These are phyloP conservation scores for Sonneratia caseolaris DNA, from an alignment of 345 rosid genomes.

Conservation along the genomic window DNA sequence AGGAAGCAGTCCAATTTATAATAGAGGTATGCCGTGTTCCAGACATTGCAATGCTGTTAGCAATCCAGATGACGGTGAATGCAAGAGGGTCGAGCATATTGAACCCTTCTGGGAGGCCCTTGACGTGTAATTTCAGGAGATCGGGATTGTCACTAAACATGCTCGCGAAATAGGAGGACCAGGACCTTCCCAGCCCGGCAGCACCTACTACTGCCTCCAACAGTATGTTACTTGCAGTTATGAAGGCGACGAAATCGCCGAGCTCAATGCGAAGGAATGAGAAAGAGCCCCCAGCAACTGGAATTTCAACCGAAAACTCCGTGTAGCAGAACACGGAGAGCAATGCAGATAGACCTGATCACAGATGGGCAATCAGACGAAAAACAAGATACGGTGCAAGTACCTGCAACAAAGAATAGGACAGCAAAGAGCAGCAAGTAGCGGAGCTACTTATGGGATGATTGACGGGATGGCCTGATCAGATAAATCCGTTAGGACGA, in stretches of 20 bases:
- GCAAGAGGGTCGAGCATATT: slow-evolving; percentile 77
- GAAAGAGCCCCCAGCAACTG: slow-evolving; percentile 85
- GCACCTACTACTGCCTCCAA: slow-evolving; percentile 79
- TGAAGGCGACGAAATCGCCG: slow-evolving; percentile 74
- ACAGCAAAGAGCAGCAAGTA: no score
- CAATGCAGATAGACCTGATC: slow-evolving; percentile 52
- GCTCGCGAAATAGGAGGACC: slow-evolving; percentile 85
- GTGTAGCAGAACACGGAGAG: slow-evolving; percentile 81
- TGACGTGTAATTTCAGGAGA: slow-evolving; percentile 40
- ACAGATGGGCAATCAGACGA: not conserved
- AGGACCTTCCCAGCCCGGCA: slow-evolving; percentile 77
- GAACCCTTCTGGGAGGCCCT: slow-evolving; percentile 59
- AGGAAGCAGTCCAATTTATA: slow-evolving; percentile 58
- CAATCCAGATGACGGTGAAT: slow-evolving; percentile 49
- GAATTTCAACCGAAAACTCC: slow-evolving; percentile 78
- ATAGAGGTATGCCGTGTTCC: slow-evolving; percentile 71
- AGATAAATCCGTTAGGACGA: no score
- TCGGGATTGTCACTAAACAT: slow-evolving; percentile 55
- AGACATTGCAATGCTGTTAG: slow-evolving; percentile 66
- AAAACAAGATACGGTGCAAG: slow-evolving; percentile 6
- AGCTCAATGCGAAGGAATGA: slow-evolving; percentile 76
- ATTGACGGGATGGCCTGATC: not conserved
- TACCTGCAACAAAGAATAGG: no score
- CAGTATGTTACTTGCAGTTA: slow-evolving; percentile 82
- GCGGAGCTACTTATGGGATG: not conserved